Conservation (phyloP, 1,139 yeast genomes). For the Wickerhamiella pararugosa region DNA sequence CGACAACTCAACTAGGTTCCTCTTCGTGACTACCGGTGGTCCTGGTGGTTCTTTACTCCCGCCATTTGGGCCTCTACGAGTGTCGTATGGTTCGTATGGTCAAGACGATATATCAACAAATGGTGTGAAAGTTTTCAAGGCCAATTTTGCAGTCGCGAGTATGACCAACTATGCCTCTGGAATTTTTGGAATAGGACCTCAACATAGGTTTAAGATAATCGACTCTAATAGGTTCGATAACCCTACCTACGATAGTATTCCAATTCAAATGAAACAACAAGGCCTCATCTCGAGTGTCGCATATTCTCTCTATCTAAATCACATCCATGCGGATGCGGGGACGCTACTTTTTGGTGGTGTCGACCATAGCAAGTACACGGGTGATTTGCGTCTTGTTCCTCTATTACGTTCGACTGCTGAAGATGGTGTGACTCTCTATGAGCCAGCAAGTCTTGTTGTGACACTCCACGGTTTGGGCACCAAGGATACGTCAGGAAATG, state of each 20-base stretch:
- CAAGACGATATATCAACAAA: slow-evolving; percentile 35
- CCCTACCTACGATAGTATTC: slow-evolving; percentile 15
- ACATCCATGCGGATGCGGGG: slow-evolving; percentile 30
- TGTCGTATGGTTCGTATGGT: slow-evolving; percentile 50
- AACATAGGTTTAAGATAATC: neutral
- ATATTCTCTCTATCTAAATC: slow-evolving; percentile 40
- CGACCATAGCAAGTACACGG: slow-evolving; percentile 39
- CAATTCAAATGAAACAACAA: slow-evolving; percentile 17
- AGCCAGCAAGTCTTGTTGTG: slow-evolving; percentile 11
- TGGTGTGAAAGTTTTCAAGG: slow-evolving; percentile 27
- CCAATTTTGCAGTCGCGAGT: slow-evolving; percentile 39
- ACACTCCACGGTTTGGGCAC: slow-evolving; percentile 16
- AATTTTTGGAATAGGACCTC: slow-evolving; percentile 44
- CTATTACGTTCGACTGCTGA: too few relatives aligned
- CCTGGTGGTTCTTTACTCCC: too few relatives aligned
- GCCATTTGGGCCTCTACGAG: too few relatives aligned
- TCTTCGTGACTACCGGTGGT: too few relatives aligned
- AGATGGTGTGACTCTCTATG: neutral
- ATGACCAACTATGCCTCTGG: slow-evolving; percentile 38
- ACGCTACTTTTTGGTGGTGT: slow-evolving; percentile 46
- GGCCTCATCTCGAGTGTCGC: slow-evolving; percentile 35
- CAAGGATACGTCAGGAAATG: too few relatives aligned
- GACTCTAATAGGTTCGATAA: slow-evolving; percentile 1
- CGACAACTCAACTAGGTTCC: too few relatives aligned
- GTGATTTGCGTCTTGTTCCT: slow-evolving; percentile 28